Base-by-base conservation (phyloP, 1,139 yeast genomes). In the Taphrina betulina region DNA sequence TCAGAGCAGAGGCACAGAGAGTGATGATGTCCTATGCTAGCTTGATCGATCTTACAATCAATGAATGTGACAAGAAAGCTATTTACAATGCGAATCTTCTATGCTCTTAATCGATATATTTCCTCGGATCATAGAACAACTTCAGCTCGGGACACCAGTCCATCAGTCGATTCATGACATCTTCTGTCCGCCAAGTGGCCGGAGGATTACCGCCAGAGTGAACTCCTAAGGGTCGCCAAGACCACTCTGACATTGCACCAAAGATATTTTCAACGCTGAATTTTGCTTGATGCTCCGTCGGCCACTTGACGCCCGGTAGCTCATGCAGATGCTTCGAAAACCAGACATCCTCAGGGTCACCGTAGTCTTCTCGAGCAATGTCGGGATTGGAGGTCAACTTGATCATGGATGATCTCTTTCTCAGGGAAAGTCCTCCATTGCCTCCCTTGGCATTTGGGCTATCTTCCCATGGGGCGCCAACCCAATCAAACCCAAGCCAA, bases 121-220 rank as follows among this genome's bases (percentile, higher is more conserved):
- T 12, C 12, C 44, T 33, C 3, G 54, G 54, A 26, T 50, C 54
- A 36, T 50, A 40, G 23, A 50, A 50, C 33, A 50, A 36, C 31
- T 50, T 50, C 34, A 40, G 41, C 12, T 31, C 54, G 12, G 54
- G 54, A 17, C 54, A 50, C 54, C 54, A 50, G 40, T 50, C 54
- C 45, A 42, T 38, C 38, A 40, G 22, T 2, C 54, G 29, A 10
- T 22, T 10, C 54, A 50, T 50, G 28, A 50, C 35, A n/a, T 50
- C 54, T 29, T 50, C 44, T 33, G 33, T 40, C 7, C 43, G 28
- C 54, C 54, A 40, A 12, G 44, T 42, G 16, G 31, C 26, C 16
- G 54, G 46, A 2, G 44, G 46, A 10, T 14, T 10, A 8, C 54
- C 54, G 14, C 54, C 54, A 20, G 46, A 38, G 26, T 50, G 54